Evolutionary conservation across 2,329 filamentous ascomycete genomes (phyloP).

Genomic region (Fusarium sp.): DNA sequence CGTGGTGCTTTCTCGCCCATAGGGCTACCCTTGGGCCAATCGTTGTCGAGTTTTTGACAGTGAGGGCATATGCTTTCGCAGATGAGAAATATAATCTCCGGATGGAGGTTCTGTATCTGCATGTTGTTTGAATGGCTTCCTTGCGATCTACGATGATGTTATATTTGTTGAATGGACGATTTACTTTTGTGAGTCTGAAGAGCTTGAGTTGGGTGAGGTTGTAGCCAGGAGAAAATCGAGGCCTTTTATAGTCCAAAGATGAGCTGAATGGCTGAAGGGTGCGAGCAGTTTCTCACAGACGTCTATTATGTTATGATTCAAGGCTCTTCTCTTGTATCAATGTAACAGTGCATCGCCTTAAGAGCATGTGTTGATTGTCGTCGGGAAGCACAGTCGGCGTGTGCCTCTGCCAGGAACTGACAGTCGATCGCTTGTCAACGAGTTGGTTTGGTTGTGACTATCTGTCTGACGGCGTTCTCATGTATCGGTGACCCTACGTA

Average conservation of each 20-base stretch:
- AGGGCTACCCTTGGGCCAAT: too few species aligned
- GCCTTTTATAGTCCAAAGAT: background rate
- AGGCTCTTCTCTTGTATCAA: background rate
- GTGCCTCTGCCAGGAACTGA: background rate
- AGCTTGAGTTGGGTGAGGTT: background rate
- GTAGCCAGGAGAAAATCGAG: background rate
- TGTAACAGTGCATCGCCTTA: too few species aligned
- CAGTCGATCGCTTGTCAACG: background rate
- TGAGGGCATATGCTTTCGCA: background rate
- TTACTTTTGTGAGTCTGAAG: accelerated
- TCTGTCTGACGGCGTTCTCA: too few species aligned
- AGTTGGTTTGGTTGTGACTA: background rate
- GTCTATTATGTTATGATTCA: background rate
- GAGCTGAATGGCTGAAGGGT: background rate
- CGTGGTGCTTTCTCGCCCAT: too few species aligned
- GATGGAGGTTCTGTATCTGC: background rate
- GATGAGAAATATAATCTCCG: background rate
- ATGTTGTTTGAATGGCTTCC: background rate
- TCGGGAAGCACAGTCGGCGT: background rate
- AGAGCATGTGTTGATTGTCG: background rate
- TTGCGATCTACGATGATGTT: background rate
- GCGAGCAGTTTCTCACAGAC: background rate
- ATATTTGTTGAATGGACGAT: background rate
- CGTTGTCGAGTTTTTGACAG: background rate
- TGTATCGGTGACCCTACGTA: too few species aligned